Conservation (phyloP, 257 asterid genomes). For the Nicotiana attenuata region DNA sequence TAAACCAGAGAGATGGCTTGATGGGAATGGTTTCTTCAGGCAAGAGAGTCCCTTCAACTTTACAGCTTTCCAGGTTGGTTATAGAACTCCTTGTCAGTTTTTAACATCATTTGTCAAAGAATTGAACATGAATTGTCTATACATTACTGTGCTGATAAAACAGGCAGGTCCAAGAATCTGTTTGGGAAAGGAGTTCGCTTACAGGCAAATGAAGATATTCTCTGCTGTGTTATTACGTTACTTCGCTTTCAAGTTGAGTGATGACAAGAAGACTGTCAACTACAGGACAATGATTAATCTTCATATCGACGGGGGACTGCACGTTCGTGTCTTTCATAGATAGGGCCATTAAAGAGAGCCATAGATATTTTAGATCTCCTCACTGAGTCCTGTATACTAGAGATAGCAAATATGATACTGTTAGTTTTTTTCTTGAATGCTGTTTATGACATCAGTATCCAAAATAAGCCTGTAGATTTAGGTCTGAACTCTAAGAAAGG, state of each 20-base stretch:
- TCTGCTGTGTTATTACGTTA: slow-evolving; percentile 32
- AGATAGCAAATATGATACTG: not conserved
- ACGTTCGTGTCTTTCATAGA: slow-evolving; percentile 32
- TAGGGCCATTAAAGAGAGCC: not conserved
- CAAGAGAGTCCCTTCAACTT: slow-evolving; percentile 61
- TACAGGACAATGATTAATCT: slow-evolving; percentile 58
- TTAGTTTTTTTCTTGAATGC: not conserved
- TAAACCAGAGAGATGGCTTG: slow-evolving; percentile 59
- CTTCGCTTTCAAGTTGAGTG: slow-evolving; percentile 38
- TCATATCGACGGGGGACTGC: slow-evolving; percentile 48
- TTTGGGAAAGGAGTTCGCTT: slow-evolving; percentile 55
- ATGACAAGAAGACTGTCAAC: slow-evolving; percentile 23
- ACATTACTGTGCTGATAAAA: too few species aligned
- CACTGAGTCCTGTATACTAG: not conserved
- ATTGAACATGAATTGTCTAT: too few species aligned
- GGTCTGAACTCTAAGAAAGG: not conserved
- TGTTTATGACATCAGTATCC: not conserved
- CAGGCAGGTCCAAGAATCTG: slow-evolving; percentile 55
- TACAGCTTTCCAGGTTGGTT: slow-evolving; percentile 51
- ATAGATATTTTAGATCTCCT: not conserved
- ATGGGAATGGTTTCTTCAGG: slow-evolving; percentile 36
- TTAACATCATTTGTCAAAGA: too few species aligned
- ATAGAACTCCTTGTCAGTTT: too few species aligned
- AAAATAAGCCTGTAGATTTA: not conserved
- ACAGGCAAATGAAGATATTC: slow-evolving; percentile 58